Conservation (phyloP, 2,329 filamentous ascomycete species). For the Coleophoma crateriformis region DNA sequence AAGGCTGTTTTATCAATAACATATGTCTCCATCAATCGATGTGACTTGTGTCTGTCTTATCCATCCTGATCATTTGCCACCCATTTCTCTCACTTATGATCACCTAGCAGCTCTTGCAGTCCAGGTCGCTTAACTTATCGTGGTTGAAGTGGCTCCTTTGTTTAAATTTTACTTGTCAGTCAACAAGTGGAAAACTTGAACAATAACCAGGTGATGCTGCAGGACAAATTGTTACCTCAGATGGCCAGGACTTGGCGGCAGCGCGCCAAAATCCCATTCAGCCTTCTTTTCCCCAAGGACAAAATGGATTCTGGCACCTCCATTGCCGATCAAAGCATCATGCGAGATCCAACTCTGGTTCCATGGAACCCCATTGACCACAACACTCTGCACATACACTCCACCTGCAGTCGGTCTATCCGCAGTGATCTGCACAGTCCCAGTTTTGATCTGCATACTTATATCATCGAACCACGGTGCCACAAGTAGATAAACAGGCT, state of each 20-base stretch:
- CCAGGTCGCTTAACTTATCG: too few species aligned
- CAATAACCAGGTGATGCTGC: too few species aligned
- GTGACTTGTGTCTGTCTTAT: too few species aligned
- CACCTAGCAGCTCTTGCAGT: too few species aligned
- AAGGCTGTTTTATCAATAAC: too few species aligned
- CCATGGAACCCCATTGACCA: constrained; percentile 12
- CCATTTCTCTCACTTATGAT: too few species aligned
- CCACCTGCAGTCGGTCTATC: constrained; percentile 35
- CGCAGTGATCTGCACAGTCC: constrained; percentile 39
- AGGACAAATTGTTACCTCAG: too few species aligned
- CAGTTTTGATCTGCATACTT: constrained; percentile 22
- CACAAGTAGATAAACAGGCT: constrained; percentile 49
- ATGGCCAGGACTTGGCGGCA: constrained; percentile 23
- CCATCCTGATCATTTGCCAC: too few species aligned
- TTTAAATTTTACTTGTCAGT: too few species aligned
- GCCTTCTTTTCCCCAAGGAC: constrained; percentile 8
- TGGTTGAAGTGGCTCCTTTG: too few species aligned
- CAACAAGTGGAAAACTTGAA: too few species aligned
- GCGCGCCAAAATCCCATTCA: constrained; percentile 12
- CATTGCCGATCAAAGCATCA: constrained; percentile 17
- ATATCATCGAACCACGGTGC: constrained; percentile 39
- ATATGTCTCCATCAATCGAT: too few species aligned
- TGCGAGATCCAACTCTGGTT: constrained; percentile 14
- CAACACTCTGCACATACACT: constrained; percentile 36
- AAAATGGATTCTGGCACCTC: constrained; percentile 11